Conservation (phyloP, 2,329 filamentous ascomycete genomes). For the Malbranchea zuffiana region DNA sequence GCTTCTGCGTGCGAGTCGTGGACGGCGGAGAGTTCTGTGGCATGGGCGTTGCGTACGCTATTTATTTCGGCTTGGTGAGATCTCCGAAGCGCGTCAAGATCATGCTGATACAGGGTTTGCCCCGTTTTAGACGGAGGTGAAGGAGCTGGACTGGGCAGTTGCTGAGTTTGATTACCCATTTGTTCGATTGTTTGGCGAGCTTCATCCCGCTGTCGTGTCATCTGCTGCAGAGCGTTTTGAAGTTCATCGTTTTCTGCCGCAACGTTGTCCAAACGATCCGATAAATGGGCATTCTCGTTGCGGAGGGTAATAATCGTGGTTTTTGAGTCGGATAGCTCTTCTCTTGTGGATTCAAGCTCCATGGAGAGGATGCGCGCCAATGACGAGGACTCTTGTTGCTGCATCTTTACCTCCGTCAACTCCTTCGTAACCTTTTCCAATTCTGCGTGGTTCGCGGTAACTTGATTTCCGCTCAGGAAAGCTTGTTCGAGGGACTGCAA, state of each 20-base stretch:
- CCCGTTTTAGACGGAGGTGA: slow-evolving; percentile 18
- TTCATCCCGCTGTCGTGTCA: slow-evolving; percentile 25
- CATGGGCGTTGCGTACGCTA: slow-evolving; percentile 29
- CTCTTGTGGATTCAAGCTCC: slow-evolving; percentile 27
- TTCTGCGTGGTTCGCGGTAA: slow-evolving; percentile 8
- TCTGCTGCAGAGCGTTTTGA: slow-evolving; percentile 22
- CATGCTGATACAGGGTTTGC: slow-evolving; percentile 2
- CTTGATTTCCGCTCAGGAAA: slow-evolving; percentile 1
- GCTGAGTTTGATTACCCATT: slow-evolving; percentile 19
- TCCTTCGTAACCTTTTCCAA: slow-evolving; percentile 16
- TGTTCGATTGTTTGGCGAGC: slow-evolving; percentile 23
- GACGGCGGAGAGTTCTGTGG: slow-evolving; percentile 27
- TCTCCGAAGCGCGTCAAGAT: slow-evolving; percentile 20
- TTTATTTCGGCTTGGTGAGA: slow-evolving; percentile 28
- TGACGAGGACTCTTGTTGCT: slow-evolving; percentile 22
- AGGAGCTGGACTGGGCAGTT: slow-evolving; percentile 24
- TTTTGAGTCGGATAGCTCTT: slow-evolving; percentile 29
- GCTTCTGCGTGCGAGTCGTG: slow-evolving; percentile 30
- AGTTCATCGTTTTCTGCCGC: slow-evolving; percentile 24
- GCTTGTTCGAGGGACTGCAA: slow-evolving; percentile 15
- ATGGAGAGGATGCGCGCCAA: slow-evolving; percentile 25
- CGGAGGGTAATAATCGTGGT: slow-evolving; percentile 30
- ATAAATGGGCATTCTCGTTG: slow-evolving; percentile 30
- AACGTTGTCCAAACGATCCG: slow-evolving; percentile 26
- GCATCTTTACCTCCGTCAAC: slow-evolving; percentile 19